Base-by-base conservation (phyloP, 805 yeast genomes). In the Candida xiaguanensis region DNA sequence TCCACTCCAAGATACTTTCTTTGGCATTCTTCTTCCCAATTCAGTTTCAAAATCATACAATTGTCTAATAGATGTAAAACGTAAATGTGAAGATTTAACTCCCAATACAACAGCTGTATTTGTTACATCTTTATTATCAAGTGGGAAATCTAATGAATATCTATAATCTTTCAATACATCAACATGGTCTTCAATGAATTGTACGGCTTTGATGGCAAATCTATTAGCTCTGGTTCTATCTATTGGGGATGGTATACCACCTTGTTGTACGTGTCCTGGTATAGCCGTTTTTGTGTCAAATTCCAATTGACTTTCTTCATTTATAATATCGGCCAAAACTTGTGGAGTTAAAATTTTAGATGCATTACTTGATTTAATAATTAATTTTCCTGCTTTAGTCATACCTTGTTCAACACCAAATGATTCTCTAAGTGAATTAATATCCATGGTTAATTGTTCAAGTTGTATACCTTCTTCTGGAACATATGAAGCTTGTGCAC, bases 201-300 rank as follows among this genome's bases (percentile, higher is more conserved):
- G 84, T 41, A 90, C 82, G 41, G 96, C 88, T 63, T 81, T 84
- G 50, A 91, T 84, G 3, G 96, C 96, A 60, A 84, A 83, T 59
- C 98, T 78, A 5, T 90, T 81, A 5, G 95, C 96, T 48, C 82
- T 76, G 27, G 89, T 82, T 61, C 98, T 80, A 60, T 93, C 99
- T 70, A 90, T 85, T 5, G 98, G 88, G 6, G 96, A 82, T 36
- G 99, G 99, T 39, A 80, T 77, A 44, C 90, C 93, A 59, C 99
- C 99, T 67, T 93, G 99, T 72, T 93, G 99, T 42, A 91, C 93
- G 58, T 91, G 98, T 22, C 99, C 99, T 19, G 99, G 99, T 44
- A 90, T 79, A 12, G 98, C 98, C 4, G 96, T 89, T 60, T 95
- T 82, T 13, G 93, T 84, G 53, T 90, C 97, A 58, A 86, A 93